These are phyloP conservation scores for Zangia roseola DNA, from an alignment of 768 basidiomycete species.

Conservation along the genomic window DNA sequence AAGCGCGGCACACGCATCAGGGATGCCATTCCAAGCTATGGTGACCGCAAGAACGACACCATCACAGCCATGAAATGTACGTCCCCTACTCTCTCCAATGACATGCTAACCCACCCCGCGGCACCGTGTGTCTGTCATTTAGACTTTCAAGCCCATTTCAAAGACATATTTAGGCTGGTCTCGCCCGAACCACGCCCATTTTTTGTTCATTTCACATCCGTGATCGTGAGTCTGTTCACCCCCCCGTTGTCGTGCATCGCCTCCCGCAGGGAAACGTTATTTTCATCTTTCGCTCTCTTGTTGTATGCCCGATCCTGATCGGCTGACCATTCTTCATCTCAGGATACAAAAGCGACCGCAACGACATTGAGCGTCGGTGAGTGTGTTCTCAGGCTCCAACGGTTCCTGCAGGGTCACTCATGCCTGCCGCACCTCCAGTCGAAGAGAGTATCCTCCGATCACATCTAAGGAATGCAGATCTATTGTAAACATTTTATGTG, in stretches of 20 bases:
- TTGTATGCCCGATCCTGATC: background rate
- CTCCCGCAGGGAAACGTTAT: background rate
- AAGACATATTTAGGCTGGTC: slow-evolving; percentile 60
- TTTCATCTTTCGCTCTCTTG: background rate
- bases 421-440: slow-evolving; percentile 37
- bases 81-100: slow-evolving; percentile 24
- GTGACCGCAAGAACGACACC: slow-evolving; percentile 69
- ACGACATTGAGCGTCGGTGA: slow-evolving; percentile 66
- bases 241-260: background rate
- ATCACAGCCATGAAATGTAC: slow-evolving; percentile 68
- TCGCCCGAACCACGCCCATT: slow-evolving; percentile 68
- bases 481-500: slow-evolving; percentile 45
- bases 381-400: slow-evolving; percentile 19
- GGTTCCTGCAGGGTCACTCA: slow-evolving; percentile 1
- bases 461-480: slow-evolving; percentile 67
- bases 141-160: slow-evolving; percentile 84
- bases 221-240: slow-evolving; percentile 55
- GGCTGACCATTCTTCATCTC: slow-evolving; percentile 13
- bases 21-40: slow-evolving; percentile 72
- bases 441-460: slow-evolving; percentile 72
- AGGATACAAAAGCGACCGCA: slow-evolving; percentile 78
- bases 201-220: slow-evolving; percentile 73
- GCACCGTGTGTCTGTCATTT: background rate
- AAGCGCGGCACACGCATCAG: slow-evolving; percentile 62
- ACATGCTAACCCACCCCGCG: slow-evolving; percentile 4